Conservation (phyloP, 2,329 filamentous ascomycete genomes). For the Arthrinium puccinioides region DNA sequence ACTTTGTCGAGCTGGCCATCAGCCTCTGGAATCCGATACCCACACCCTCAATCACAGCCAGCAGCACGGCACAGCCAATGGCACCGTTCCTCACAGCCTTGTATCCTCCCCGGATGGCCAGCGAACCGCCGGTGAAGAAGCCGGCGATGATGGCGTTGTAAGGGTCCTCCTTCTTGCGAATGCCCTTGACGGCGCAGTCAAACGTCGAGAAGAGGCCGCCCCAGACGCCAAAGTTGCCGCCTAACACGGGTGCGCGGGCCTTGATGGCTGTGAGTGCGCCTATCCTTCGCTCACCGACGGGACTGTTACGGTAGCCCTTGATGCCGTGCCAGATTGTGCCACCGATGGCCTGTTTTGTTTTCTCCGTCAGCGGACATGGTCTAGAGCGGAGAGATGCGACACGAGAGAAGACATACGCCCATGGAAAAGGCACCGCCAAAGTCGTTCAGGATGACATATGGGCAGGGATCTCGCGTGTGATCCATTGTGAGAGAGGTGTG, state of each 20-base stretch:
- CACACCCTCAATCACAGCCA: slow-evolving; percentile 95
- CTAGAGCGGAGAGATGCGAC: background rate
- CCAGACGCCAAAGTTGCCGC: slow-evolving; percentile 98
- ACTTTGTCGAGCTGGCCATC: slow-evolving; percentile 81
- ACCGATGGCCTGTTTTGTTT: slow-evolving; percentile 53
- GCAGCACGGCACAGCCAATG: slow-evolving; percentile 88
- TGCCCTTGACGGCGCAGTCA: slow-evolving; percentile 92
- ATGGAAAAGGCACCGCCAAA: slow-evolving; percentile 96
- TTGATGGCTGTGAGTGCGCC: slow-evolving; percentile 96
- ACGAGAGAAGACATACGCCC: slow-evolving; percentile 46
- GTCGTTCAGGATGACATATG: slow-evolving; percentile 93
- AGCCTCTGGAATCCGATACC: slow-evolving; percentile 93
- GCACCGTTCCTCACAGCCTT: slow-evolving; percentile 91
- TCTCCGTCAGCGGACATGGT: background rate
- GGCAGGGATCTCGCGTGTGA: slow-evolving; percentile 94
- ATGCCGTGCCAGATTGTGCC: slow-evolving; percentile 93
- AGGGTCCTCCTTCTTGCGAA: slow-evolving; percentile 93
- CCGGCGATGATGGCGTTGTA: slow-evolving; percentile 97
- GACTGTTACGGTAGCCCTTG: slow-evolving; percentile 86
- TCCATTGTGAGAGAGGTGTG: slow-evolving; percentile 55
- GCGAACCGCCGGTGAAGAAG: slow-evolving; percentile 89
- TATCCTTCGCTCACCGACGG: slow-evolving; percentile 90
- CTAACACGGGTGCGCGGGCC: slow-evolving; percentile 89
- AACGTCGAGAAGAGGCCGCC: slow-evolving; percentile 93
- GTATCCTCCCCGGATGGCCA: slow-evolving; percentile 86